Evolutionary conservation across 345 rosid species (phyloP), one percentile per base, ranked within the genome.

Genomic region (Murraya paniculata): DNA sequence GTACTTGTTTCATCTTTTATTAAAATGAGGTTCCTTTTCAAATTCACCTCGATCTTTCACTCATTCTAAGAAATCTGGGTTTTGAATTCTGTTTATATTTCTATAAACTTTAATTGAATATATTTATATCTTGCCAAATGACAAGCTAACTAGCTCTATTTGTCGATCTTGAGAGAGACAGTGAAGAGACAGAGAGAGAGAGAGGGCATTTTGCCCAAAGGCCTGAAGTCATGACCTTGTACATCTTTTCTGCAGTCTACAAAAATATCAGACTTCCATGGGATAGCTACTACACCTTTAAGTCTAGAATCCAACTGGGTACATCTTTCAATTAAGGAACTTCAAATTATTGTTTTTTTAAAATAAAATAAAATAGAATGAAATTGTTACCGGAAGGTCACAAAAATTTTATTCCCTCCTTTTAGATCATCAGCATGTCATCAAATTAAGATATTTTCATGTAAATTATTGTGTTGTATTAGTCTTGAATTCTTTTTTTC

Each of bases 261-360:
- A 58, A 30, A 45, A 57, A 16, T 28, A 38, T 39, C 73, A 36
- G 77, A 75, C 53, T 53, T 76, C 50, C 60, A 53, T 14, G 72
- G 30, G 24, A 45, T 62, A 53, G 39, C 57, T 13, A 53, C 8
- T 5, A 14, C n/a, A 0, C 24, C 31, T 50, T 62, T 31, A 35
- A 21, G 22, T 60, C 61, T 53, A 64, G 5, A 18, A 73, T 81
- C 79, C 71, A 68, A 58, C 48, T 35, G 7, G 24, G 36, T 71
- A 13, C 48, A 58, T 28, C 48, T 53, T 79, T 80, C 72, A 64
- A 70, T 79, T 56, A 77, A 73, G 9, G 8, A 41, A 68, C 19
- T 7, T 72, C 57, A 21, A 53, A 14, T 48, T 38, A 24, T 39
- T 65, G 7, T 35, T 31, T 19, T 65, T 65, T 0, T 7, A 16